Base-by-base conservation (phyloP, 495 filamentous ascomycete genomes). In the Penicillium canariense region DNA sequence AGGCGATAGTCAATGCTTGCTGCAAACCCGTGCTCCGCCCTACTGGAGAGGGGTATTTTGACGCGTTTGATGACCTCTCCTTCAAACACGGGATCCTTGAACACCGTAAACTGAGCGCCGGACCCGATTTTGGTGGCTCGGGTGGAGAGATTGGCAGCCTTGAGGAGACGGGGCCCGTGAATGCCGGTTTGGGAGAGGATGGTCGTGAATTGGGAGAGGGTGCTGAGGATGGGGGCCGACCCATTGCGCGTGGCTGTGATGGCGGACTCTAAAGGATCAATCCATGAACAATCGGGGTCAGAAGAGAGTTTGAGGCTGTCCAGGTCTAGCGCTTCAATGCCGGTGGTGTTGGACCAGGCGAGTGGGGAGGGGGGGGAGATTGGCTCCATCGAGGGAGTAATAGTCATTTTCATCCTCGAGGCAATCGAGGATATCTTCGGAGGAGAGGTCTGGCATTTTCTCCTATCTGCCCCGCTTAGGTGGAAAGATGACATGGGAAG, bases 201-300 rank as follows among this genome's bases (percentile, higher is more conserved):
- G 5, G 50, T 44, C 7, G 61, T 58, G 44, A 65, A 65, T 15
- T 65, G 57, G 5, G 61, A 61, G 15, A 65, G 51, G 4, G 54
- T 61, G 36, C 53, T 65, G 14, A 65, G 47, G 30, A 59, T 28
- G 14, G 57, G 35, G 5, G 50, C 45, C 12, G 56, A 50, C 9
- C 58, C 61, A 51, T 65, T 65, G 23, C 61, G 58, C 5, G 58
- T 61, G 12, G 61, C 39, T 5, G 60, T 63, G 20, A 63, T 57
- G 34, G 36, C 50, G 1, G 42, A 48, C 20, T 56, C 57, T 20
- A 63, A 38, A 28, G 51, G 36, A 22, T 56, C 54, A 12, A 38
- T 18, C 54, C 54, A 56, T 28, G 54, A 50, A n/a, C 47, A 48
- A 53, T 53, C 46, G 15, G 55, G 50, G 12, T 49, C 46, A 4